Percentiles rank a stretch among this genome's conserved stretches.
phyloP scores from a whole-genome alignment of 805 yeast species.

The Pichia insulana region DNA sequence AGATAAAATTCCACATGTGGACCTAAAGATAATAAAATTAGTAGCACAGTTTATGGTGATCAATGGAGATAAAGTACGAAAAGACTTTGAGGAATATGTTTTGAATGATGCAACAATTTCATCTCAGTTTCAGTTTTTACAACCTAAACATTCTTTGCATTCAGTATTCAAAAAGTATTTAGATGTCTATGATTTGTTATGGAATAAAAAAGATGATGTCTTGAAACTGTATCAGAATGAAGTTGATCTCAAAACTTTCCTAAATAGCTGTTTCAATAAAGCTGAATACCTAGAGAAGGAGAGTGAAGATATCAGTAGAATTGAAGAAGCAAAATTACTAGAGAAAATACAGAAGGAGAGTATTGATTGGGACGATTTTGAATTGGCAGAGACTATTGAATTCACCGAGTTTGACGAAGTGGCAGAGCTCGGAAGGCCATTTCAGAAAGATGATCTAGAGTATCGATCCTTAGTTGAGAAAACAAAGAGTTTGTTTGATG shows the following conservation, averaged over 20 bases:
- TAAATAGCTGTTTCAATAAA: constrained; percentile 41
- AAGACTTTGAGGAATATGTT: constrained; percentile 25
- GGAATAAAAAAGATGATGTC: constrained; percentile 19
- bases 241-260: constrained; percentile 26
- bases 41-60: constrained; percentile 63
- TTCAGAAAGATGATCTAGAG: constrained; percentile 50
- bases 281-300: constrained; percentile 43
- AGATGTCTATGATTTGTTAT: constrained; percentile 43
- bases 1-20: constrained; percentile 44
- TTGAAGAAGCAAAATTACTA: constrained; percentile 26
- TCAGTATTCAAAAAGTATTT: constrained; percentile 39
- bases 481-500: constrained; percentile 11
- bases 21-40: constrained; percentile 58
- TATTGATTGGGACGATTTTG: constrained; percentile 84
- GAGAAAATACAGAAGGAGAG: constrained; percentile 55
- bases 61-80: constrained; percentile 43
- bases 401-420: constrained; percentile 55
- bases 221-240: constrained; percentile 11
- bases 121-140: constrained; percentile 62
- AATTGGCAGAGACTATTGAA: constrained; percentile 57
- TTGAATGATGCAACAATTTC: constrained; percentile 28
- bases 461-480: constrained; percentile 50
- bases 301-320: constrained; percentile 25
- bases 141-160: constrained; percentile 52
- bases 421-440: constrained; percentile 46